A percentile compares a stretch with the other conserved stretches of the same genome.
These are phyloP conservation scores for Penicillium freii DNA, from an alignment of 2,329 filamentous ascomycete genomes.

Conservation along the genomic window DNA sequence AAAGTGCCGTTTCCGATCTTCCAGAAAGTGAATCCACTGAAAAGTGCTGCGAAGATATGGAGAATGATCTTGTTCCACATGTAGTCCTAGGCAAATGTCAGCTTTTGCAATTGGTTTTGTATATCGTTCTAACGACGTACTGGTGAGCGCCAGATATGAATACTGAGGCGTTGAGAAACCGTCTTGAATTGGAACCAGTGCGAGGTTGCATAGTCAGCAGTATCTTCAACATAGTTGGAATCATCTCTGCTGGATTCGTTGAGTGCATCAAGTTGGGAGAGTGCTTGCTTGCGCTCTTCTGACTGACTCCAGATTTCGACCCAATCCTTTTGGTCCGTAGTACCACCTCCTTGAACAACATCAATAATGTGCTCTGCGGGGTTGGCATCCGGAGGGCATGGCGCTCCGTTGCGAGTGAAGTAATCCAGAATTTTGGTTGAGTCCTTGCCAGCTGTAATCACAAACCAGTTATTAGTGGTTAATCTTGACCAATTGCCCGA, in stretches of 20 bases:
- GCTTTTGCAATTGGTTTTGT: background rate
- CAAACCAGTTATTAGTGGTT: background rate
- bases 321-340: conserved; percentile 29
- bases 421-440: conserved; percentile 48
- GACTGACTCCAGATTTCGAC: conserved; percentile 35
- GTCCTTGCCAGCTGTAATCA: conserved; percentile 31
- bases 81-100: conserved; percentile 35
- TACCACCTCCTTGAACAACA: conserved; percentile 31
- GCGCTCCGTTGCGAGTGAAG: conserved; percentile 54
- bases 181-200: conserved; percentile 42
- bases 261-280: conserved; percentile 28
- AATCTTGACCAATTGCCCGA: too few species aligned
- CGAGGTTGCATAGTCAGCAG: conserved; percentile 39
- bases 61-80: conserved; percentile 51
- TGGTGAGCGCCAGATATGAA: conserved; percentile 36
- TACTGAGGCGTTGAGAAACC: conserved; percentile 35
- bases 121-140: conserved; percentile 15
- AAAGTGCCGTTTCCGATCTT: conserved; percentile 53
- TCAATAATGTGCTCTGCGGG: conserved; percentile 52
- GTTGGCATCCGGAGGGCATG: conserved; percentile 53
- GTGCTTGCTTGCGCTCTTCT: conserved; percentile 26
- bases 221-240: conserved; percentile 30
- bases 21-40: conserved; percentile 64
- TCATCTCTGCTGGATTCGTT: conserved; percentile 24
- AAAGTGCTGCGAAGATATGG: conserved; percentile 55